Evolutionary conservation across 164 flowering plant genomes (phyloP).

Genomic region (Piper betle): DNA sequence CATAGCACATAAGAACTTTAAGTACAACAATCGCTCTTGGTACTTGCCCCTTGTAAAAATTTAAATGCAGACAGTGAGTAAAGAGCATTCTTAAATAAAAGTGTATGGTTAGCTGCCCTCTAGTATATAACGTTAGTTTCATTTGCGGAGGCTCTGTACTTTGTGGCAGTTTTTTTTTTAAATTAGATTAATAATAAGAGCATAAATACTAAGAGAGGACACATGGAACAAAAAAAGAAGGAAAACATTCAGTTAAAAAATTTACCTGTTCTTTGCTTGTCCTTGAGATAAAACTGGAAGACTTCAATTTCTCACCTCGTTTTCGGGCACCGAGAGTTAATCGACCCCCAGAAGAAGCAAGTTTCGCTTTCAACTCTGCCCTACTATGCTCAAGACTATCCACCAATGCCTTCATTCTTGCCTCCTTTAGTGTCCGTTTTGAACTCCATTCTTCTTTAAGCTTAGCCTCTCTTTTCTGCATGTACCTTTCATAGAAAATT

Average conservation of each 20-base stretch:
- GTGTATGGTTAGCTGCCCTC: neutral
- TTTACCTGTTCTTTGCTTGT: conserved; percentile 66
- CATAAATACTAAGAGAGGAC: neutral
- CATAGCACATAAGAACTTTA: too few relatives aligned
- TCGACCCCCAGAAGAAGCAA: conserved; percentile 45
- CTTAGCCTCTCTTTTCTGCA: conserved; percentile 84
- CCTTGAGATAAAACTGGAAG: conserved; percentile 37
- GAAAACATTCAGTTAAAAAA: neutral
- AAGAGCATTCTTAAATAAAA: too few relatives aligned
- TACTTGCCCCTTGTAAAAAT: too few relatives aligned
- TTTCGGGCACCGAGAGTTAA: conserved; percentile 35
- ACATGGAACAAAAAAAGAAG: neutral
- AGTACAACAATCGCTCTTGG: too few relatives aligned
- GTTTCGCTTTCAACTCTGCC: conserved; percentile 66
- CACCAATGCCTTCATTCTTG: conserved; percentile 78
- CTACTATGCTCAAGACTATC: conserved; percentile 70
- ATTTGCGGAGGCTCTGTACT: neutral
- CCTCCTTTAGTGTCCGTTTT: conserved; percentile 72
- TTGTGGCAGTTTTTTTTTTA: neutral
- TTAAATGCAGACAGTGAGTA: too few relatives aligned
- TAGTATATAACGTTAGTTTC: neutral
- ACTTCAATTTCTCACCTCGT: conserved; percentile 61
- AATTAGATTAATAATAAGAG: neutral
- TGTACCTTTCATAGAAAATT: conserved; percentile 58
- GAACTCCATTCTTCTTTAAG: conserved; percentile 71